Percentiles rank a stretch among this genome's conserved stretches.
These are phyloP conservation scores for Botrytis sinoallii DNA, from an alignment of 2,329 filamentous ascomycete genomes.

Conservation along the genomic window DNA sequence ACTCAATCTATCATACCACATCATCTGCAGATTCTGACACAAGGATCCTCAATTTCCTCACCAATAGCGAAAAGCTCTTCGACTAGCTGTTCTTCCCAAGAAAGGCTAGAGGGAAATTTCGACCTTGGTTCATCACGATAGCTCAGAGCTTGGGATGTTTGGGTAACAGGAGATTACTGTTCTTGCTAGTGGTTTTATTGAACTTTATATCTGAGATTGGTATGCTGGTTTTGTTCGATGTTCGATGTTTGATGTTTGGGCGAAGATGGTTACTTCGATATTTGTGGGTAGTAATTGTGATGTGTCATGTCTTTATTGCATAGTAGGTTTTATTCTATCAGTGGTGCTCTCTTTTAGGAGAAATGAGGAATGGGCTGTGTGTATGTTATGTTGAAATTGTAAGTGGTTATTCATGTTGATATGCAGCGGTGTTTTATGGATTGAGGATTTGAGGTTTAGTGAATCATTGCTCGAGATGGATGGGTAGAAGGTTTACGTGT, in stretches of 20 bases:
- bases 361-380: not conserved
- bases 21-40: not conserved
- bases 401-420: not conserved
- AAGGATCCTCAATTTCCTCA: not conserved
- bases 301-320: too few relatives aligned
- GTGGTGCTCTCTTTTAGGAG: not conserved
- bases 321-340: too few relatives aligned
- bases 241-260: not conserved
- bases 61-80: not conserved
- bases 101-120: not conserved
- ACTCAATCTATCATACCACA: not conserved
- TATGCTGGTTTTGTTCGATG: too few relatives aligned
- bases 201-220: not conserved
- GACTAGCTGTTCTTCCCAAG: not conserved
- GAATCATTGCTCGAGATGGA: too few relatives aligned
- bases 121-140: too few relatives aligned
- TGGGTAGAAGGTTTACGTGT: conserved; percentile 39
- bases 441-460: too few relatives aligned
- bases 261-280: not conserved
- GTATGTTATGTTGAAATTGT: not conserved
- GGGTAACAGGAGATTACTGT: too few relatives aligned
- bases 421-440: not conserved
- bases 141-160: not conserved
- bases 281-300: too few relatives aligned
- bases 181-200: not conserved